phyloP scores from a whole-genome alignment of 768 basidiomycete genomes.

The Psilocybe cyanescens region DNA sequence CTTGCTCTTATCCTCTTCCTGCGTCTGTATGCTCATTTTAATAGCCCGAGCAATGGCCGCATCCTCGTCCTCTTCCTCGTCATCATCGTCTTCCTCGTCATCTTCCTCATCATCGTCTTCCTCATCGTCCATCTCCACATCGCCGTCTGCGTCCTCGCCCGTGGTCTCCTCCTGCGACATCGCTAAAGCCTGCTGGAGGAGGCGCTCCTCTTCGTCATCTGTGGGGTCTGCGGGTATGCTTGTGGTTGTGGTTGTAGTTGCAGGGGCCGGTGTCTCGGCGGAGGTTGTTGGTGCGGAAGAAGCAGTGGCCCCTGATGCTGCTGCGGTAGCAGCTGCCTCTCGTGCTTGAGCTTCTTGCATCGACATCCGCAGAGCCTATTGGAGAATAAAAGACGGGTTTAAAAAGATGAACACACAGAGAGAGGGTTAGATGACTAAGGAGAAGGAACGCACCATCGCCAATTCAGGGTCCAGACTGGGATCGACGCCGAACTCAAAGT shows the following conservation, averaged over 20 bases:
- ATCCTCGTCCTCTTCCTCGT: constrained; percentile 68
- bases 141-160: constrained; percentile 78
- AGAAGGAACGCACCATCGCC: constrained; percentile 72
- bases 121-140: constrained; percentile 66
- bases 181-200: constrained; percentile 77
- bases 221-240: constrained; percentile 44
- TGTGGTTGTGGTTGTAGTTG: constrained; percentile 26
- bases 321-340: constrained; percentile 54
- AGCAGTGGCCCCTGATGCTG: constrained; percentile 37
- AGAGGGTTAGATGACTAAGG: too few species aligned
- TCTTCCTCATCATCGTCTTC: constrained; percentile 64
- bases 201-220: constrained; percentile 78
- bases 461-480: constrained; percentile 95
- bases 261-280: constrained; percentile 29
- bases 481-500: constrained; percentile 91
- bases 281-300: constrained; percentile 28
- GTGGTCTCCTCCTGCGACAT: constrained; percentile 80
- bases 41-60: constrained; percentile 91
- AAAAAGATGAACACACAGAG: too few species aligned
- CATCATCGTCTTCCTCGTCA: constrained; percentile 70
- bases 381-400: not conserved
- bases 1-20: constrained; percentile 53
- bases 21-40: constrained; percentile 87
- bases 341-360: constrained; percentile 94
- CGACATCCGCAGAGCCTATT: constrained; percentile 93